Conservation (phyloP, 2,329 filamentous ascomycete species). For the Alternaria sp. region DNA sequence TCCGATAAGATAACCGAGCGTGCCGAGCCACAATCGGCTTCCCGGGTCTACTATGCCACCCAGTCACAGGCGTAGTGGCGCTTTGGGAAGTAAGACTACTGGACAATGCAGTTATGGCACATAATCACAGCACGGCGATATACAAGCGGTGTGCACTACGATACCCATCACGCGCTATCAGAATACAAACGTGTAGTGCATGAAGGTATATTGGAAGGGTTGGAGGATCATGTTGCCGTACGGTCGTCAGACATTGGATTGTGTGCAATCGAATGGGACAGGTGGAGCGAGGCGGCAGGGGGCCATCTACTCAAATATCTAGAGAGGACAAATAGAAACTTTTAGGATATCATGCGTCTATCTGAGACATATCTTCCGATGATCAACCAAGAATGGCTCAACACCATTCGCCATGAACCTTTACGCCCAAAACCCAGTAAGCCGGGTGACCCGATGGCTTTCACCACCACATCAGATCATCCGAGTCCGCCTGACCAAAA, state of each 20-base stretch:
- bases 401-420: not conserved
- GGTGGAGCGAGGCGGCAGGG: not conserved
- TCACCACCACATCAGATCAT: not conserved
- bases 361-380: not conserved
- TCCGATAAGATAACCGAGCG: not conserved
- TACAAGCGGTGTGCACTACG: not conserved
- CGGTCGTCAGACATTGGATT: not conserved
- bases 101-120: not conserved
- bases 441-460: conserved; percentile 1
- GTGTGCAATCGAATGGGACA: not conserved
- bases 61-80: not conserved
- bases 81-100: not conserved
- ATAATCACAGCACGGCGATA: not conserved
- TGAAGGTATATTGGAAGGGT: not conserved
- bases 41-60: not conserved
- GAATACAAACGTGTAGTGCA: not conserved
- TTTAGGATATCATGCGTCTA: not conserved
- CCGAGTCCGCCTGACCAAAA: not conserved
- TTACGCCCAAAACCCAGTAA: not conserved
- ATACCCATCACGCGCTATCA: not conserved
- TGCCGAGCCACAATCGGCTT: not conserved
- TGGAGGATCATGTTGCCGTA: not conserved
- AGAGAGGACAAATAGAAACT: not conserved
- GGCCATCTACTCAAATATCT: not conserved
- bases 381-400: not conserved